Evolutionary conservation across 805 yeast species (phyloP).

Genomic region (Kazachstania viticola): DNA sequence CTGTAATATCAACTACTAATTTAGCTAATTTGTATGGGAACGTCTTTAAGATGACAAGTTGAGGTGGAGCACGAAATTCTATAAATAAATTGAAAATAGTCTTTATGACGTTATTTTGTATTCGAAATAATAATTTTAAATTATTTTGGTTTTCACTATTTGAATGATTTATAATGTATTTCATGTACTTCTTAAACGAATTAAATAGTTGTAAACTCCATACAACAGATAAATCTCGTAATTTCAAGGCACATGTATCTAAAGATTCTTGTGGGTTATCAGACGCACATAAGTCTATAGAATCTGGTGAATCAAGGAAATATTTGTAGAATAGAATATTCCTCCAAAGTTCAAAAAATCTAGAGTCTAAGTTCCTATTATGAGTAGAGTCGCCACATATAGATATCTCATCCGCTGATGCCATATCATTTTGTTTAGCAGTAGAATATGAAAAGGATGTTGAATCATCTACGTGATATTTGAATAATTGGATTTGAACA

Average conservation of each 20-base stretch:
- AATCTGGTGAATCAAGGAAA: conserved; percentile 12
- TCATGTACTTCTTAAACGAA: conserved; percentile 10
- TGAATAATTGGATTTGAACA: conserved; percentile 12
- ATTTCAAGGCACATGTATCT: conserved; percentile 21
- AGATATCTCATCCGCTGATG: conserved; percentile 9
- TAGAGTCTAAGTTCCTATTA: conserved; percentile 7
- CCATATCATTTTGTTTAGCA: too few relatives aligned
- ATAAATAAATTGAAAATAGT: conserved; percentile 30
- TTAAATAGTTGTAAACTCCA: conserved; percentile 19
- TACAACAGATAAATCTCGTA: conserved; percentile 23
- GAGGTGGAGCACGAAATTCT: conserved; percentile 50
- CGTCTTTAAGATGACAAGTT: conserved; percentile 32
- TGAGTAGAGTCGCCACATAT: conserved; percentile 5
- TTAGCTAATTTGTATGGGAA: conserved; percentile 32
- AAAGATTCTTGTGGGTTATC: conserved; percentile 13
- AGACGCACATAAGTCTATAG: conserved; percentile 16
- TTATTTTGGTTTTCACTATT: conserved; percentile 1
- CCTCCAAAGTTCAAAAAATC: conserved; percentile 16
- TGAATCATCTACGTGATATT: conserved; percentile 18
- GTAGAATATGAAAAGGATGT: neutral
- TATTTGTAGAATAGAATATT: conserved; percentile 19
- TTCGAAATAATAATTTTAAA: too few relatives aligned
- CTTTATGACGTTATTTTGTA: conserved; percentile 8
- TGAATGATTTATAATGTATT: neutral
- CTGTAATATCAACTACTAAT: conserved; percentile 7